phyloP scores from a whole-genome alignment of 352 stramenopile genomes.

The Globisporangium carolinianum region DNA sequence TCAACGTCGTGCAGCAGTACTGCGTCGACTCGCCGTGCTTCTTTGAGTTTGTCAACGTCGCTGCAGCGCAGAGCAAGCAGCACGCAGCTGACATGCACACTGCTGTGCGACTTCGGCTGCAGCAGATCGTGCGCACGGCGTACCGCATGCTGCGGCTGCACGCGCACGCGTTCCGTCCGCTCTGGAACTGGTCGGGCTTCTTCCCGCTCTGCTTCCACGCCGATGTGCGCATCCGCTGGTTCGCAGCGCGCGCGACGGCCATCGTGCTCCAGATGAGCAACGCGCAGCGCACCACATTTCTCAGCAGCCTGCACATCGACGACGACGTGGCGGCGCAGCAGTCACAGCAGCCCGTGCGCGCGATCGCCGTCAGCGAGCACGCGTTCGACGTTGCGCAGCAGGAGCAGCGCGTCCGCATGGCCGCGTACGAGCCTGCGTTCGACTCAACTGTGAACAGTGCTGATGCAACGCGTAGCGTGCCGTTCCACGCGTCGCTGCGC shows the following conservation, averaged over 20 bases:
- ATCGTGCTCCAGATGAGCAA: conserved; percentile 69
- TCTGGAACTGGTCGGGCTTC: conserved; percentile 81
- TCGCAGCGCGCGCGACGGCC: conserved; percentile 48
- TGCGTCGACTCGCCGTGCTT: conserved; percentile 65
- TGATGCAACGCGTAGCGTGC: conserved; percentile 14
- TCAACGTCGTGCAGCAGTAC: conserved; percentile 53
- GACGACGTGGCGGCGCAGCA: conserved; percentile 39
- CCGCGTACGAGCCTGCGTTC: conserved; percentile 17
- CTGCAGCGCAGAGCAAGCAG: conserved; percentile 25
- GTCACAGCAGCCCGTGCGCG: conserved; percentile 23
- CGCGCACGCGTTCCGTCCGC: conserved; percentile 38
- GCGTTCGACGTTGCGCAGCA: conserved; percentile 29
- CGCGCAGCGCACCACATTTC: conserved; percentile 50
- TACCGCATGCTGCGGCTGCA: conserved; percentile 46
- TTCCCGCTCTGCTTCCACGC: conserved; percentile 77
- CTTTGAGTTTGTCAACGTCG: conserved; percentile 62
- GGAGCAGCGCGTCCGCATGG: conserved; percentile 42
- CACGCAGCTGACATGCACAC: conserved; percentile 4
- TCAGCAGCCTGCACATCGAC: conserved; percentile 39
- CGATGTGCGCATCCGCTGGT: conserved; percentile 49
- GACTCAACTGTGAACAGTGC: background rate
- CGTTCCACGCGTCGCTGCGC: conserved; percentile 67
- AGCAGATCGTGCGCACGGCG: conserved; percentile 48
- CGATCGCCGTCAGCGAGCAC: conserved; percentile 61
- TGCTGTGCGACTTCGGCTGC: conserved; percentile 29